Evolutionary conservation across 129 eudicot species (phyloP).

Genomic region (Lonicera japonica): DNA sequence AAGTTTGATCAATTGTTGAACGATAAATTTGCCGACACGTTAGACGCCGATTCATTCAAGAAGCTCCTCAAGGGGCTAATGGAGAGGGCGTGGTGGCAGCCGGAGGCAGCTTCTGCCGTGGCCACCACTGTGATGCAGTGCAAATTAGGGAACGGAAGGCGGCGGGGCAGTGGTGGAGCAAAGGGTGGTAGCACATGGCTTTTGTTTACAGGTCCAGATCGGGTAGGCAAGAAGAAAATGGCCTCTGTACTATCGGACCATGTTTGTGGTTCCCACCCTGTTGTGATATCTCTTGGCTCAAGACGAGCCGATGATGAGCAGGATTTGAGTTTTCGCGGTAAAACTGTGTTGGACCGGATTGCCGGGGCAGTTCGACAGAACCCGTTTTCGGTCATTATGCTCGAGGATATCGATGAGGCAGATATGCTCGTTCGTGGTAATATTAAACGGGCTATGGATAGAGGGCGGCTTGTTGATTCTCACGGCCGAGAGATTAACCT

Average conservation of each 20-base stretch:
- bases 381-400: conserved; percentile 74
- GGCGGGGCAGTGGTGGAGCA: conserved; percentile 37
- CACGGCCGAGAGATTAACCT: conserved; percentile 87
- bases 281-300: conserved; percentile 55
- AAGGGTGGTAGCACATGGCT: conserved; percentile 61
- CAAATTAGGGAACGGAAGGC: conserved; percentile 51
- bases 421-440: conserved; percentile 72
- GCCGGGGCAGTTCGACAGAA: conserved; percentile 76
- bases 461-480: conserved; percentile 76
- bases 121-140: conserved; percentile 73
- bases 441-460: conserved; percentile 78
- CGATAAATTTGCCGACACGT: conserved; percentile 48
- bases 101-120: conserved; percentile 81
- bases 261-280: conserved; percentile 51
- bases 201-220: conserved; percentile 81
- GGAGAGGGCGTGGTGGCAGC: conserved; percentile 97
- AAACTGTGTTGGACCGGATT: conserved; percentile 68
- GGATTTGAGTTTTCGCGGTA: conserved; percentile 68
- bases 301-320: conserved; percentile 53
- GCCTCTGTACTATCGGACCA: conserved; percentile 75
- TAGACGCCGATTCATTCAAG: conserved; percentile 78
- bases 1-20: conserved; percentile 24
- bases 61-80: conserved; percentile 81
- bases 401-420: conserved; percentile 82
- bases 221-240: conserved; percentile 84